Base-by-base conservation (phyloP, 2,329 filamentous ascomycete genomes). In the Alternaria sp. region DNA sequence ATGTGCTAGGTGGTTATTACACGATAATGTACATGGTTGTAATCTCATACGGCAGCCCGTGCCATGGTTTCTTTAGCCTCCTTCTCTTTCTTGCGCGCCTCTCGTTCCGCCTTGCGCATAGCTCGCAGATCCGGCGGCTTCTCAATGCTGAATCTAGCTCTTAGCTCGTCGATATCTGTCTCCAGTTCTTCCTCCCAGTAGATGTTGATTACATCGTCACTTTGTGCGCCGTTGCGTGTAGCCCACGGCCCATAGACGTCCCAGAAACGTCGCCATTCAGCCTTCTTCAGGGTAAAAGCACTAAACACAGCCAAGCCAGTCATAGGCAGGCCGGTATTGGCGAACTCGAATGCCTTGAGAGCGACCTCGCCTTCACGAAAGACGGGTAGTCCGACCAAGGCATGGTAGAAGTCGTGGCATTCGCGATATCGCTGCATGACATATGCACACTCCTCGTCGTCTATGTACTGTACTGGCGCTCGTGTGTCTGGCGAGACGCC, bases 341-440 rank as follows among this genome's bases (percentile, higher is more conserved):
- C 89, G 79, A 97, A 99, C 83, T 99, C 96, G 71, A 99, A 97
- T 0, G 94, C 94, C 82, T 99, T 99, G 71, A 99, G 87, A n/a
- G 95, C 96, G 12, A 99, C 87, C 84, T 99, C 96, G 25, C 96
- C 96, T 83, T 99, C 96, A n/a, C 94, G 87, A 67, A 97, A 91
- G 45, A 96, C 88, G 0, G 96, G 96, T 51, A 99, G 82, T 0
- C 95, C 95, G 0, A 94, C 97, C 56, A 99, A 85, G 0, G 96
- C 95, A 80, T 99, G 96, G 83, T 96, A 97, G 81, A 99, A 97
- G 79, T 99, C 96, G 80, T 99, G 96, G 70, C 92, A 97, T 82
- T 99, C 96, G 66, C 96, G 90, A 81, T 99, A 99, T 58, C 96
- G 89, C 84, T 98, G 96, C 92, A 99, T 96, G 18, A 98, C 96